Percentiles rank a stretch among this genome's conserved stretches.
These are phyloP conservation scores for Iberis pinnata DNA, from an alignment of 345 rosid genomes.

Conservation along the genomic window DNA sequence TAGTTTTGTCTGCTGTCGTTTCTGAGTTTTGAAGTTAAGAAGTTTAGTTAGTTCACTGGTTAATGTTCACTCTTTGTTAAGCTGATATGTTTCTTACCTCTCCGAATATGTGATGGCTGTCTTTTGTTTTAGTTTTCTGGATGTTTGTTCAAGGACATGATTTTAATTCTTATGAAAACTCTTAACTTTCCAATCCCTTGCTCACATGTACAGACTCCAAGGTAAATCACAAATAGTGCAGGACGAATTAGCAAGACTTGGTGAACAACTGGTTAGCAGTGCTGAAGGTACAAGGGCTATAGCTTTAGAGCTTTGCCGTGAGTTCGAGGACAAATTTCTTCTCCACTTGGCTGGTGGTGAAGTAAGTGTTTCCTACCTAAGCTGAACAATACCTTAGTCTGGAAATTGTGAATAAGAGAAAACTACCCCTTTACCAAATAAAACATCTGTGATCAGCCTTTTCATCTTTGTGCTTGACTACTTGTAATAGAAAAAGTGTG, in stretches of 20 bases:
- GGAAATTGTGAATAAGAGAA: not conserved
- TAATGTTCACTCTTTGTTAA: not conserved
- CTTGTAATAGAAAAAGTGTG: not conserved
- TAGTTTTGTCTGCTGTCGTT: not conserved
- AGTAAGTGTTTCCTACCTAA: slow-evolving; percentile 42
- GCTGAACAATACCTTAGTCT: not conserved
- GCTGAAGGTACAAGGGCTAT: slow-evolving; percentile 89
- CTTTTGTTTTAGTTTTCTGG: slow-evolving; percentile 9
- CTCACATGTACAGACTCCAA: slow-evolving; percentile 74
- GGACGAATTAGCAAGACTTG: slow-evolving; percentile 78
- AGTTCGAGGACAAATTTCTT: slow-evolving; percentile 91
- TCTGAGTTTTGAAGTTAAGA: not conserved
- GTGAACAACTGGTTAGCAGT: slow-evolving; percentile 81
- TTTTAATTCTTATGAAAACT: slow-evolving; percentile 8
- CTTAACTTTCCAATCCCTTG: slow-evolving; percentile 54
- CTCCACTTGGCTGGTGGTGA: slow-evolving; percentile 81
- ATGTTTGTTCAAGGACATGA: slow-evolving; percentile 10
- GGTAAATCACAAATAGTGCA: slow-evolving; percentile 92
- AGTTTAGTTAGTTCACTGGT: slow-evolving; percentile 12
- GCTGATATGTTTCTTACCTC: slow-evolving; percentile 17
- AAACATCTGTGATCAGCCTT: not conserved
- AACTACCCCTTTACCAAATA: not conserved
- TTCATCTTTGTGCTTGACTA: not conserved
- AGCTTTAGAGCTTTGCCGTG: slow-evolving; percentile 95
- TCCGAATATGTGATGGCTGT: slow-evolving; percentile 10